Percentiles rank a stretch among this genome's conserved stretches.
phyloP scores from a whole-genome alignment of 176 grass and related monocot species.

The Oropetium thomaeum region DNA sequence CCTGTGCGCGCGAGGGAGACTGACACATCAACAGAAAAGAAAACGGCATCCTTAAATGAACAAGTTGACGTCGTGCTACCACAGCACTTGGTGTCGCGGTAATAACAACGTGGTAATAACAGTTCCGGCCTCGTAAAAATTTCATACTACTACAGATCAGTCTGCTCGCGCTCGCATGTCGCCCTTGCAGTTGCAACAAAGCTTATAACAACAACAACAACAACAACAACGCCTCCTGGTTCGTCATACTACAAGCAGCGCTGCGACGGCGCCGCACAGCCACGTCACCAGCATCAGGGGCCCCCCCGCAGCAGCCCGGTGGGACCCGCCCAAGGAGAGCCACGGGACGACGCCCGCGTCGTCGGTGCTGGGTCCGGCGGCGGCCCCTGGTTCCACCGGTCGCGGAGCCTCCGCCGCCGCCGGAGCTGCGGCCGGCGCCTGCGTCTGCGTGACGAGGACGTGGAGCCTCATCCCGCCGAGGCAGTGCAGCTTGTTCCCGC shows the following conservation, averaged over 20 bases:
- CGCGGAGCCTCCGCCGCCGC: background rate
- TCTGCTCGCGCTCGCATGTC: no score
- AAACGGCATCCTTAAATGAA: background rate
- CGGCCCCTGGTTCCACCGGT: background rate
- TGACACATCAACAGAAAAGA: background rate
- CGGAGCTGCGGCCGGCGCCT: background rate
- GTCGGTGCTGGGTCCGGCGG: conserved; percentile 1
- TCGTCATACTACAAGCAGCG: background rate
- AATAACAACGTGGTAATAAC: no score
- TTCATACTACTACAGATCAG: no score
- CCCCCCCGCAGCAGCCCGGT: background rate
- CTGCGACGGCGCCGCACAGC: conserved; percentile 1
- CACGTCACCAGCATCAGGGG: conserved; percentile 30
- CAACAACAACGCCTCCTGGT: background rate
- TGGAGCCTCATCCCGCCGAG: conserved; percentile 77
- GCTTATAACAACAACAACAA: no score
- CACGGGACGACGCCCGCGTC: conserved; percentile 31
- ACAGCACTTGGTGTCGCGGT: no score
- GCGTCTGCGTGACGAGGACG: conserved; percentile 34
- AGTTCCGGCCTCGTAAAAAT: no score
- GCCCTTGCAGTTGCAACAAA: no score
- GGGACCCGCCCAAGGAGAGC: conserved; percentile 33
- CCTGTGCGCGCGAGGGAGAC: background rate
- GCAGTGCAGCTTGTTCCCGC: conserved; percentile 56
- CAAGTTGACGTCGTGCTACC: no score